Conservation (phyloP, 129 eudicot species). For the Centella asiatica region DNA sequence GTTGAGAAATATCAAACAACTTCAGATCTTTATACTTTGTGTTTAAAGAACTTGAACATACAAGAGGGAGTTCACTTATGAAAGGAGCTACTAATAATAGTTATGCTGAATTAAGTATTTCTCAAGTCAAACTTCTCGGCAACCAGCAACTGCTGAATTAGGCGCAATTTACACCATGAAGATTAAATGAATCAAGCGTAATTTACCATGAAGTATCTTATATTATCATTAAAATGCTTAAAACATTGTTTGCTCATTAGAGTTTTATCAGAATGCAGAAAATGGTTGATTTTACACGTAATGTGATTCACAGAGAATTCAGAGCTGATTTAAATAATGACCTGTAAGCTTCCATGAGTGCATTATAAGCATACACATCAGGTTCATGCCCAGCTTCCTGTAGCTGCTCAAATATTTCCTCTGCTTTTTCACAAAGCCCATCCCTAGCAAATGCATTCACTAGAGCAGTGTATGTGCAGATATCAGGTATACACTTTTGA, state of each 20-base stretch:
- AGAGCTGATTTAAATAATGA: slow-evolving; percentile 12
- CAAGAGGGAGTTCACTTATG: neutral
- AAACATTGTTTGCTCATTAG: neutral
- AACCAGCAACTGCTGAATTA: no score
- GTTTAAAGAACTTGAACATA: neutral
- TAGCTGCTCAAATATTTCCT: slow-evolving; percentile 74
- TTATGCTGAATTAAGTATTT: neutral
- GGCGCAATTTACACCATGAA: no score
- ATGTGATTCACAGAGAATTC: neutral
- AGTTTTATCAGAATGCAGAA: neutral
- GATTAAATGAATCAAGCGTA: no score
- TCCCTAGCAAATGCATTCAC: slow-evolving; percentile 89
- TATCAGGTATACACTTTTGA: slow-evolving; percentile 68
- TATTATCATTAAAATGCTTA: neutral
- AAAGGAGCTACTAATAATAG: neutral
- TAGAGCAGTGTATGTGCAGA: slow-evolving; percentile 84
- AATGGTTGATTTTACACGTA: neutral
- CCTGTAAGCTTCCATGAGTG: slow-evolving; percentile 98
- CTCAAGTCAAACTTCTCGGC: neutral
- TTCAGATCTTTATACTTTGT: neutral
- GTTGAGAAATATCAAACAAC: slow-evolving; percentile 13
- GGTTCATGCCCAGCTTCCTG: slow-evolving; percentile 90
- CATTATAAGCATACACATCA: slow-evolving; percentile 88
- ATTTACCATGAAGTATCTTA: no score
- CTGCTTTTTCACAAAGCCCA: slow-evolving; percentile 95